Evolutionary conservation across 2,329 filamentous ascomycete species (phyloP).

Genomic region (Colletotrichum endophyticum): DNA sequence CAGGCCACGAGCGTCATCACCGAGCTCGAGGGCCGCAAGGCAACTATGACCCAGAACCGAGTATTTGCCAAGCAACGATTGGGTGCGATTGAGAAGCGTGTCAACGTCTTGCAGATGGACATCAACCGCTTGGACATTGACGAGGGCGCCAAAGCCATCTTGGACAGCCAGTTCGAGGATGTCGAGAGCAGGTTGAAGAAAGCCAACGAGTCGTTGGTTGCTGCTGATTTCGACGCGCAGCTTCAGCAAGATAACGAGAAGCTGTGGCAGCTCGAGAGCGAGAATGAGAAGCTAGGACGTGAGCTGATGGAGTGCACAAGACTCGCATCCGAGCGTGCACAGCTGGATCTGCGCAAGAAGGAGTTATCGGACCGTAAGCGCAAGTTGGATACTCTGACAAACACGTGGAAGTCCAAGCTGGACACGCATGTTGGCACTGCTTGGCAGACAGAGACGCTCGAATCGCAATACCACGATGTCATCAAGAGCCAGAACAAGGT

Average conservation of each 20-base stretch:
- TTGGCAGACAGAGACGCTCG: constrained; percentile 75
- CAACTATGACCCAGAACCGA: constrained; percentile 75
- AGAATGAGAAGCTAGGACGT: constrained; percentile 73
- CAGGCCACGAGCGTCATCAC: constrained; percentile 75
- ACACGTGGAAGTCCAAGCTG: constrained; percentile 76
- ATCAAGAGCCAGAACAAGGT: constrained; percentile 61
- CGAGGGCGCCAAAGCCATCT: constrained; percentile 79
- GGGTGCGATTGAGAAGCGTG: constrained; percentile 73
- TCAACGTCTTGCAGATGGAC: constrained; percentile 68
- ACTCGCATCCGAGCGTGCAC: constrained; percentile 81
- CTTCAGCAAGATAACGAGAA: constrained; percentile 70
- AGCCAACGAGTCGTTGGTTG: constrained; percentile 66
- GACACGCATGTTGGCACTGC: constrained; percentile 64
- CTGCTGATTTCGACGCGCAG: constrained; percentile 72
- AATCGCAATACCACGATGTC: constrained; percentile 70
- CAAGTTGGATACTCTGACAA: constrained; percentile 78
- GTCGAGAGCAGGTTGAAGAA: constrained; percentile 66
- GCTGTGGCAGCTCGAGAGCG: constrained; percentile 72
- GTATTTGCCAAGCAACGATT: constrained; percentile 77
- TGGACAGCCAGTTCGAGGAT: constrained; percentile 77
- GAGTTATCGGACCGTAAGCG: constrained; percentile 76
- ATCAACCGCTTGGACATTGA: constrained; percentile 80
- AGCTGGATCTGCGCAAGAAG: constrained; percentile 82
- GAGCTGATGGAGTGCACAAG: constrained; percentile 86
- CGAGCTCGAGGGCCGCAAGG: constrained; percentile 75